A percentile compares a stretch with the other conserved stretches of the same genome.
Conservation (phyloP, 2,329 filamentous ascomycete species). For the Phyllosticta ampelicida region DNA sequence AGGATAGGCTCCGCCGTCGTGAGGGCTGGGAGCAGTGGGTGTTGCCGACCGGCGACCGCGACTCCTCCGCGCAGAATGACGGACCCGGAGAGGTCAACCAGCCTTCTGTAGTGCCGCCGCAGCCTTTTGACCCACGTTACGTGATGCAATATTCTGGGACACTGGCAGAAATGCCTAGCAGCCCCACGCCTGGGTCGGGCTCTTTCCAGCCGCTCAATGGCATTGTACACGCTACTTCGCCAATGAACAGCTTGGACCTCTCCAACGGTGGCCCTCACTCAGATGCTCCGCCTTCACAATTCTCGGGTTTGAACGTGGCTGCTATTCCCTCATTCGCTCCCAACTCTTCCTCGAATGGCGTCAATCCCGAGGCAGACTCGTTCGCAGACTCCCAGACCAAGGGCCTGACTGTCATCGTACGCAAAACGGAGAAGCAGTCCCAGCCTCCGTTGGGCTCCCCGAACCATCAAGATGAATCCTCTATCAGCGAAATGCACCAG, state of each 20-base stretch:
- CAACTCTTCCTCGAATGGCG: slow-evolving; percentile 18
- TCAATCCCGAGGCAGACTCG: slow-evolving; percentile 29
- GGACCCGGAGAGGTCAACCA: slow-evolving; percentile 45
- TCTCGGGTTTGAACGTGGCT: slow-evolving; percentile 9
- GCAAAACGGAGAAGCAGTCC: slow-evolving; percentile 26
- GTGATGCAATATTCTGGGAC: slow-evolving; percentile 15
- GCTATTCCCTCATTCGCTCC: slow-evolving; percentile 9
- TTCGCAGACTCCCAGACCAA: slow-evolving; percentile 45
- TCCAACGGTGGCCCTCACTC: slow-evolving; percentile 7
- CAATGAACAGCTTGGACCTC: slow-evolving; percentile 5
- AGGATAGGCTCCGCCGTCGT: slow-evolving; percentile 65
- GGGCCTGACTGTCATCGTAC: slow-evolving; percentile 43
- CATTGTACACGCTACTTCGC: slow-evolving; percentile 2
- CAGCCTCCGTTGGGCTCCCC: not conserved
- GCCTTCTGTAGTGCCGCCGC: slow-evolving; percentile 29
- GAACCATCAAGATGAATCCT: slow-evolving; percentile 30
- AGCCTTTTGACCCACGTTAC: slow-evolving; percentile 23
- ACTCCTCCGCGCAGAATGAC: slow-evolving; percentile 61
- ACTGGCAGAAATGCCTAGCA: slow-evolving; percentile 2
- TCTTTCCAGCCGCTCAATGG: slow-evolving; percentile 8
- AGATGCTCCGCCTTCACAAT: not conserved
- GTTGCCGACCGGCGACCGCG: slow-evolving; percentile 58
- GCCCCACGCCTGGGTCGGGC: not conserved
- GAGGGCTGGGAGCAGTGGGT: slow-evolving; percentile 76
- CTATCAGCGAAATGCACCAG: slow-evolving; percentile 38